Conservation (phyloP, 441 rosid species). For the Macaranga tanarius region DNA sequence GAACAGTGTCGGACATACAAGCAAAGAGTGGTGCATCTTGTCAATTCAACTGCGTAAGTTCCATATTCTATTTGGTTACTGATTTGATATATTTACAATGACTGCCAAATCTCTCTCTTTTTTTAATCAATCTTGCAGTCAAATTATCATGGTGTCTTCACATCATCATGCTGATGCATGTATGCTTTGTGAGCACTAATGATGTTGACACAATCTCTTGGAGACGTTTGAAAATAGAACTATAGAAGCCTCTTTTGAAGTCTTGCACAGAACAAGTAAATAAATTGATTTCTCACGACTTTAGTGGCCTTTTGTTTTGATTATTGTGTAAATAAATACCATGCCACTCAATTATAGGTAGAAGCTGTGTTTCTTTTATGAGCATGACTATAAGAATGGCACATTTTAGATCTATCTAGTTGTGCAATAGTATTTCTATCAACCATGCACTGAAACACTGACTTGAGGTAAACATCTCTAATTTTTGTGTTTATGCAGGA, state of each 20-base stretch:
- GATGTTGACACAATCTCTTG: not conserved
- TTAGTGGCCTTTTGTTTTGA: not conserved
- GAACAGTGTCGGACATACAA: slow-evolving; percentile 97
- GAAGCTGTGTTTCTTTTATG: not conserved
- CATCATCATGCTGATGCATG: not conserved
- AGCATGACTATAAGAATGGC: not conserved
- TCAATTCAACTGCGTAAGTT: slow-evolving; percentile 94
- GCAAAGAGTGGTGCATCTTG: slow-evolving; percentile 97
- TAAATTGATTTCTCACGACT: not conserved
- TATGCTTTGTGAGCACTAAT: not conserved
- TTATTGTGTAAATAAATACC: not conserved
- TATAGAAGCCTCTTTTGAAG: not conserved
- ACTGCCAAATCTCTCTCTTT: not conserved
- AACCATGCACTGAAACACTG: not conserved
- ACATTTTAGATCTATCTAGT: not conserved
- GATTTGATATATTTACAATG: not conserved
- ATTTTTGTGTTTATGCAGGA: not conserved
- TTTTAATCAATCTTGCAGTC: not conserved
- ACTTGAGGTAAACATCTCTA: not conserved
- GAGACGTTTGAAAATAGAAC: not conserved
- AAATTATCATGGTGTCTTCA: not conserved
- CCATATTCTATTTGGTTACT: slow-evolving; percentile 17
- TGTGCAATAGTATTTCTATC: not conserved
- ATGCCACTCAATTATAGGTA: not conserved
- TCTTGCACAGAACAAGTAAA: not conserved